Evolutionary conservation across 169 alveolate genomes (phyloP).

Genomic region (Plasmodium adleri): DNA sequence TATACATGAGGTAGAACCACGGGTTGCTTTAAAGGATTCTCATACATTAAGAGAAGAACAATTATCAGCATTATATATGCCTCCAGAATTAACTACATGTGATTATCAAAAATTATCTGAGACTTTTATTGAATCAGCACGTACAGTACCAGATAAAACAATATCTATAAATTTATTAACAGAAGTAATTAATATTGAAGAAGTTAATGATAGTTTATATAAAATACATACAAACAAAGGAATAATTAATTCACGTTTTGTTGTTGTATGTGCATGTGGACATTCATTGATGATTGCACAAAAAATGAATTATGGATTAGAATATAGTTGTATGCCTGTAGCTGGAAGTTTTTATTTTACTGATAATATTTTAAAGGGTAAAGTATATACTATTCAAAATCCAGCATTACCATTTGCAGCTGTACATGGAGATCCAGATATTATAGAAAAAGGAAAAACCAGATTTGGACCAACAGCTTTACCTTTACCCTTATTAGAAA

Average conservation of each 20-base stretch:
- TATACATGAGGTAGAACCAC: constrained; percentile 86
- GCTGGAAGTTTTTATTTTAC: constrained; percentile 91
- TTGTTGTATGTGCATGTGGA: constrained; percentile 91
- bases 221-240: constrained; percentile 82
- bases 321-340: constrained; percentile 89
- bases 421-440: constrained; percentile 92
- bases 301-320: constrained; percentile 87
- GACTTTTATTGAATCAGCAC: constrained; percentile 82
- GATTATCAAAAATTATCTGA: constrained; percentile 83
- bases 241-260: constrained; percentile 80
- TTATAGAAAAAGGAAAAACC: constrained; percentile 82
- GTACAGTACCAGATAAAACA: constrained; percentile 31
- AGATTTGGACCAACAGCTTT: constrained; percentile 91
- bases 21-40: constrained; percentile 79
- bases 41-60: constrained; percentile 62
- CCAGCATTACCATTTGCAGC: constrained; percentile 91
- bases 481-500: constrained; percentile 89
- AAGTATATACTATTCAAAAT: constrained; percentile 90
- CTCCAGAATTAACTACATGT: constrained; percentile 87
- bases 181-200: constrained; percentile 80
- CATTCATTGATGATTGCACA: constrained; percentile 90
- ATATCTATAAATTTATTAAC: constrained; percentile 79
- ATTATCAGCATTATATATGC: constrained; percentile 84
- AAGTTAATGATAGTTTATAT: constrained; percentile 66
- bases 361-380: constrained; percentile 84